Evolutionary conservation across 495 filamentous ascomycete species (phyloP), one percentile per base, ranked within the genome.

Genomic region (Pseudoneurospora amorphoporcata): DNA sequence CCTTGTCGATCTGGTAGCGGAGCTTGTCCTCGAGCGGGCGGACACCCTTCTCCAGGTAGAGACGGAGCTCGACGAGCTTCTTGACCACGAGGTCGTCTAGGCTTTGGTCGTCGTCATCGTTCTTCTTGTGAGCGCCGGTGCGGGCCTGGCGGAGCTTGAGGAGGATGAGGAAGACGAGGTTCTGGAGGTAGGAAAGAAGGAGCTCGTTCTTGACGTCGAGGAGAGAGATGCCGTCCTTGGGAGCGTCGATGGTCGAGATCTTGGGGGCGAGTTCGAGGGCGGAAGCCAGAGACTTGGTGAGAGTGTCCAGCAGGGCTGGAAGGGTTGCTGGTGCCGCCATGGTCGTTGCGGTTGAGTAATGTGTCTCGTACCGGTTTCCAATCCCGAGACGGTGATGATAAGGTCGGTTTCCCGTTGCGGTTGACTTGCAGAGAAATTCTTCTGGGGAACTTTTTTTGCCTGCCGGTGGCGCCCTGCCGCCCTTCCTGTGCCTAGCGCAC

Each of bases 151-250:
- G 88, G 19, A 98, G 79, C 80, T 97, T 95, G 58, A 94, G 81
- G 3, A 98, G 82, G 43, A 96, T 91, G 68, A 98, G 83, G 75
- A 97, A 97, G 39, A 95, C 92, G 5, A 97, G 88, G 76, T 98
- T 94, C 76, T 98, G 96, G 0, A 98, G 84, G 83, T 99, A 99
- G 2, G 96, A 94, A 58, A 99, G 91, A 16, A 99, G 88, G 19
- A 98, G 87, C 74, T 99, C 96, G 84, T 93, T 97, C 81, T 99
- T 99, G 70, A 91, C 88, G 78, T 97, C 93, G 77, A 99, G 89
- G 6, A 99, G 90, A 3, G 95, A 98, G 69, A 99, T 94, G 74
- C 95, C 95, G 74, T 97, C 90, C 75, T 90, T 86, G 9, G 92
- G 90, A 7, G 92, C 87, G 14, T 84, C 80, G 58, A 90, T 77